phyloP scores from a whole-genome alignment of 805 yeast genomes.

The Starmera amethionina region DNA sequence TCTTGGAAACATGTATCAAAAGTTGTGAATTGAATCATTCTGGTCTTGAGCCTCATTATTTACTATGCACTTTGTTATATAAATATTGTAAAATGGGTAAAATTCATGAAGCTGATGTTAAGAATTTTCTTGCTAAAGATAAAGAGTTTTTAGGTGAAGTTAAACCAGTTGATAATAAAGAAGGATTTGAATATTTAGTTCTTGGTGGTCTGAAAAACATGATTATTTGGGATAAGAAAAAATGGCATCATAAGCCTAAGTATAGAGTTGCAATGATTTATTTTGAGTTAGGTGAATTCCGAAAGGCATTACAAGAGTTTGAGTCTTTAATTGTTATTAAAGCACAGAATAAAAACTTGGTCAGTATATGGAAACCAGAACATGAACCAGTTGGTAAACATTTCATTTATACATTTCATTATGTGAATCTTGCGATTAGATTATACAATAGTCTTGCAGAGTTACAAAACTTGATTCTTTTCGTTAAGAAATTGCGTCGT shows the following conservation, averaged over 20 bases:
- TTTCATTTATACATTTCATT: slow-evolving; percentile 65
- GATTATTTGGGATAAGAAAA: slow-evolving; percentile 57
- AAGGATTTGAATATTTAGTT: slow-evolving; percentile 26
- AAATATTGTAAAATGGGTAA: slow-evolving; percentile 37
- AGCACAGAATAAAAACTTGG: slow-evolving; percentile 57
- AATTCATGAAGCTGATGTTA: slow-evolving; percentile 28
- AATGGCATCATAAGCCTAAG: slow-evolving; percentile 86
- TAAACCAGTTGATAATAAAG: slow-evolving; percentile 9
- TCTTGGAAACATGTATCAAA: slow-evolving; percentile 31
- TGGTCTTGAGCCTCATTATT: slow-evolving; percentile 70
- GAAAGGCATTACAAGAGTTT: slow-evolving; percentile 57
- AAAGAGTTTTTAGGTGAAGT: slow-evolving; percentile 16
- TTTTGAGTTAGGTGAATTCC: slow-evolving; percentile 38
- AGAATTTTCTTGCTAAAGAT: slow-evolving; percentile 30
- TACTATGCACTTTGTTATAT: slow-evolving; percentile 43
- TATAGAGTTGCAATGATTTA: slow-evolving; percentile 59
- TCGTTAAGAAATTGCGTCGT: slow-evolving; percentile 69
- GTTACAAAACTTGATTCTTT: slow-evolving; percentile 43
- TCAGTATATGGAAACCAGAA: slow-evolving; percentile 91
- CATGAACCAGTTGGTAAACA: slow-evolving; percentile 89
- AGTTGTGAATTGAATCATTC: slow-evolving; percentile 31
- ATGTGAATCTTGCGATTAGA: slow-evolving; percentile 53
- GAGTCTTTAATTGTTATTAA: slow-evolving; percentile 52
- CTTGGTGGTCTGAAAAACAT: slow-evolving; percentile 39
- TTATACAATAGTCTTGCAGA: slow-evolving; percentile 46